Conservation (phyloP, 192 early-diverging fungal genomes). For the Anaeromyces robustus region DNA sequence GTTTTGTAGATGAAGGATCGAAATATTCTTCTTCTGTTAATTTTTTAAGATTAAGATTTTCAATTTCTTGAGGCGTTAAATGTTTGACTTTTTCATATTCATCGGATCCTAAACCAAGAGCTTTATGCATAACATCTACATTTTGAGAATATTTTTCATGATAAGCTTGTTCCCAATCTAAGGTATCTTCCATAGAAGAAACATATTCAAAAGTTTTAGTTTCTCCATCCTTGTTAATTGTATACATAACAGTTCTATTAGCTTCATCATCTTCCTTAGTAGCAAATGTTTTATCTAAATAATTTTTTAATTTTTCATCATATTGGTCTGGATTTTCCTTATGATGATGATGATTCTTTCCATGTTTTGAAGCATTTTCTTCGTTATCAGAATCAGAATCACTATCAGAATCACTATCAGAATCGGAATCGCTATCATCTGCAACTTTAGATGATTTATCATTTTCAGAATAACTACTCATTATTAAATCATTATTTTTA, state of each 20-base stretch:
- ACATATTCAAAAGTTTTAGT: neutral
- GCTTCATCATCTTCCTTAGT: neutral
- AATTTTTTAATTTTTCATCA: too few species aligned
- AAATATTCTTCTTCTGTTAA: neutral
- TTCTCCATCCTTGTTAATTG: neutral
- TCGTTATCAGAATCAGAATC: neutral
- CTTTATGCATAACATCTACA: neutral
- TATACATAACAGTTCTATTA: neutral
- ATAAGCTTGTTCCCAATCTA: neutral
- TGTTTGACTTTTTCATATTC: neutral
- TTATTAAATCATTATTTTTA: neutral
- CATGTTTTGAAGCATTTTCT: neutral
- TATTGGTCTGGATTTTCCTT: neutral
- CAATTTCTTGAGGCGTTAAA: neutral
- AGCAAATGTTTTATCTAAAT: neutral
- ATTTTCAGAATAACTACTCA: neutral
- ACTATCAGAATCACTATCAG: neutral
- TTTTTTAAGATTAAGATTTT: neutral
- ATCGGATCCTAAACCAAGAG: neutral
- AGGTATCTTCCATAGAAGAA: neutral
- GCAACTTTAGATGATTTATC: neutral
- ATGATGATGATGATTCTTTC: neutral
- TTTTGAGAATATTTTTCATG: neutral
- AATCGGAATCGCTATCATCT: neutral
- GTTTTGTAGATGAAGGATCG: neutral